Percentiles rank a stretch among this genome's conserved stretches.
These are phyloP conservation scores for Astrocystis sublimbata DNA, from an alignment of 495 filamentous ascomycete genomes.

Conservation along the genomic window DNA sequence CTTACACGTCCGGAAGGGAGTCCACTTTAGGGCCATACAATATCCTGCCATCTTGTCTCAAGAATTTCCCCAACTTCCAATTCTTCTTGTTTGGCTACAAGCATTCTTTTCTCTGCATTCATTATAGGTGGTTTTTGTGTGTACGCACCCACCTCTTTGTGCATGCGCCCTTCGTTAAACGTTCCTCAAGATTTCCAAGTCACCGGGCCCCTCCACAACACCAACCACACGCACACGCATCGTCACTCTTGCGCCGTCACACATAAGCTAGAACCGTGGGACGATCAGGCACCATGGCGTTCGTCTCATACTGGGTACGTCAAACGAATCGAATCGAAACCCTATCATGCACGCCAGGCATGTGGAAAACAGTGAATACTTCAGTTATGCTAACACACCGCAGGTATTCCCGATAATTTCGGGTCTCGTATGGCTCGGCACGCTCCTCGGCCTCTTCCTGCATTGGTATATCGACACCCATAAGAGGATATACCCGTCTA, in stretches of 20 bases:
- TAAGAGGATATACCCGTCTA: slow-evolving; percentile 62
- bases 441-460: slow-evolving; percentile 50
- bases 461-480: slow-evolving; percentile 65
- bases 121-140: too few relatives aligned
- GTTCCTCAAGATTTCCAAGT: not conserved
- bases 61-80: too few relatives aligned
- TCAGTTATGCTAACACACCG: slow-evolving; percentile 32
- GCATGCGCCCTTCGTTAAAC: not conserved
- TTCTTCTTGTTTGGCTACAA: too few relatives aligned
- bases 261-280: not conserved
- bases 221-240: not conserved
- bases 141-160: too few relatives aligned
- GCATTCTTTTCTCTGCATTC: too few relatives aligned
- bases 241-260: not conserved
- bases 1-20: too few relatives aligned
- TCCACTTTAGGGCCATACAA: too few relatives aligned
- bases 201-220: not conserved
- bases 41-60: too few relatives aligned
- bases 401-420: slow-evolving; percentile 81
- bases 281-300: slow-evolving; percentile 59
- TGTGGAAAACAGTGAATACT: not conserved
- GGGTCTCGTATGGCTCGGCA: slow-evolving; percentile 76
- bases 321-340: not conserved
- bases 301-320: slow-evolving; percentile 59
- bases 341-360: not conserved